Base-by-base conservation (phyloP, 768 basidiomycete species). In the Myochromella boudieri region DNA sequence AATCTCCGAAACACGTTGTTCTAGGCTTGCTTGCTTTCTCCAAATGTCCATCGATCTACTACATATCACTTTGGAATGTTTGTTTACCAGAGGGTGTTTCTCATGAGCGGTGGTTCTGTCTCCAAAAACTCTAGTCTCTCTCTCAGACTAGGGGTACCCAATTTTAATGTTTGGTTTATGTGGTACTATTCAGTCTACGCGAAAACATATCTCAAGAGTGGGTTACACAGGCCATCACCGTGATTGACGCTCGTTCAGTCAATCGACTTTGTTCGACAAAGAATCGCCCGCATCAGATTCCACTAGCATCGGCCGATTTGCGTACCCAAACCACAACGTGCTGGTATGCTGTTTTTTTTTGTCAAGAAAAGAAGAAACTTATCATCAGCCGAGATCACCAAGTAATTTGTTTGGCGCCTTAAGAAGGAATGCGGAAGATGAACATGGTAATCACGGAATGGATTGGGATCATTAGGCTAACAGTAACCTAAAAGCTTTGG, bases 241-340 rank as follows among this genome's bases (percentile, higher is more conserved):
- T 42, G 40, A 42, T 42, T 42, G 40, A 31, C 40, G 40, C 40
- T 5, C 27, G 3, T 20, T 42, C 21, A n/a, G n/a, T n/a, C n/a
- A n/a, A n/a, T n/a, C n/a, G n/a, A n/a, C n/a, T n/a, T n/a, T n/a
- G n/a, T n/a, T n/a, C n/a, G n/a, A n/a, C n/a, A n/a, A n/a, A n/a
- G n/a, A n/a, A n/a, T n/a, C n/a, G n/a, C n/a, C n/a, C n/a, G n/a
- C n/a, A n/a, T n/a, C n/a, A n/a, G n/a, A n/a, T n/a, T n/a, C n/a
- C n/a, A n/a, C n/a, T n/a, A n/a, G n/a, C n/a, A n/a, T n/a, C n/a
- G n/a, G n/a, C n/a, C n/a, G n/a, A n/a, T n/a, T n/a, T n/a, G n/a
- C n/a, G n/a, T n/a, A n/a, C n/a, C n/a, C n/a, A n/a, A n/a, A n/a
- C n/a, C n/a, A n/a, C n/a, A n/a, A n/a, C n/a, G n/a, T n/a, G n/a